phyloP scores from a whole-genome alignment of 306 rosid genomes.

The Dicorynia guianensis region DNA sequence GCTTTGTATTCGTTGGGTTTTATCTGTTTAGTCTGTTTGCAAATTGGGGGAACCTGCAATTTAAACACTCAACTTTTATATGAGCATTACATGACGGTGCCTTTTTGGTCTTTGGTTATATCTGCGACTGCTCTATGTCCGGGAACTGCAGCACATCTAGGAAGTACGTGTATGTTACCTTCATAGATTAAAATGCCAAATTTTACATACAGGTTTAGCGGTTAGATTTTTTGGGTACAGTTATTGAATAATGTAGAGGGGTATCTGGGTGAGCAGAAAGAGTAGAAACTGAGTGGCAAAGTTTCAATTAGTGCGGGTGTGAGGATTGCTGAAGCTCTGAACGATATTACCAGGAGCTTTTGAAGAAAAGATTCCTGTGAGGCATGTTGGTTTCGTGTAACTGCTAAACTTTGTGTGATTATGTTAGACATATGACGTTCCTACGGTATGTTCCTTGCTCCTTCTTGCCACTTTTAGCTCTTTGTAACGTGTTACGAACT shows the following conservation, averaged over 20 bases:
- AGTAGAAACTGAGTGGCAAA: not conserved
- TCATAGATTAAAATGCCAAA: slow-evolving; percentile 18
- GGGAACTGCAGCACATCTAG: slow-evolving; percentile 42
- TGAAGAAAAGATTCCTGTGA: not conserved
- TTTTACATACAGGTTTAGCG: not conserved
- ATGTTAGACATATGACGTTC: not conserved
- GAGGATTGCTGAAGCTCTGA: not conserved
- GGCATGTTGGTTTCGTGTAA: not conserved
- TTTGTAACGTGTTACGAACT: not conserved
- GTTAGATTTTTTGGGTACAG: not conserved
- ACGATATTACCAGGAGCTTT: not conserved
- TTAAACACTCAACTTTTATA: slow-evolving; percentile 29
- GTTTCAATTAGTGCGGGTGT: not conserved
- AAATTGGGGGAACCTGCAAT: slow-evolving; percentile 43
- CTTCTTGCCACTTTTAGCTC: slow-evolving; percentile 4
- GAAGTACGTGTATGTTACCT: slow-evolving; percentile 19
- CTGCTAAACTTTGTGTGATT: not conserved
- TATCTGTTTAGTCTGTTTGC: slow-evolving; percentile 37
- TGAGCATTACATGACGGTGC: slow-evolving; percentile 44
- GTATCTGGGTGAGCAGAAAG: not conserved
- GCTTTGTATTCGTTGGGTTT: slow-evolving; percentile 40
- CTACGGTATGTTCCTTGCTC: not conserved
- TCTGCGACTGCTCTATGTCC: slow-evolving; percentile 32
- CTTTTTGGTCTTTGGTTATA: slow-evolving; percentile 38
- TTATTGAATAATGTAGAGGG: not conserved